Evolutionary conservation across 345 rosid species (phyloP).

Genomic region (Eucalyptus caleyi): DNA sequence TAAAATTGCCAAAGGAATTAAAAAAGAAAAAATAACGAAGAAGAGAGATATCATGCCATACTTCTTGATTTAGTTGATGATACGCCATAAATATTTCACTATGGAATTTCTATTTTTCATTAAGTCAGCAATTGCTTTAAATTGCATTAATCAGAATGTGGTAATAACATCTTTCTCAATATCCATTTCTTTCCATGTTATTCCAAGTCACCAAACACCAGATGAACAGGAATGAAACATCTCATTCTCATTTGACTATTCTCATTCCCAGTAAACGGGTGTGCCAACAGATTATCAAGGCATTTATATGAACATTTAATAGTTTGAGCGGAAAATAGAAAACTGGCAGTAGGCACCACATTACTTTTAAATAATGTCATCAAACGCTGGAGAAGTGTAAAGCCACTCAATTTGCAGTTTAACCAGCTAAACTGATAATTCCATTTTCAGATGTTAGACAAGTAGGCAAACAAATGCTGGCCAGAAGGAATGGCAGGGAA

Average conservation of each 20-base stretch:
- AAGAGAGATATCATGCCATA: neutral
- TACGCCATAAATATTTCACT: too few relatives aligned
- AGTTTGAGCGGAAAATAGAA: neutral
- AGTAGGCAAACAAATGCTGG: neutral
- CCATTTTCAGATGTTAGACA: neutral
- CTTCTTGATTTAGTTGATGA: neutral
- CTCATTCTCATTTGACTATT: neutral
- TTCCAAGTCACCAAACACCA: neutral
- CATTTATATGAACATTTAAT: neutral
- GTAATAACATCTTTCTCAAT: neutral
- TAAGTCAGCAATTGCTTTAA: neutral
- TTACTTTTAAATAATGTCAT: neutral
- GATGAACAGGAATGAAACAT: neutral
- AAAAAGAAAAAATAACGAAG: neutral
- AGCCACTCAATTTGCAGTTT: neutral
- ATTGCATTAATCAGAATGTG: neutral
- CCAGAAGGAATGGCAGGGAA: neutral
- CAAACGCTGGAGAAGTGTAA: neutral
- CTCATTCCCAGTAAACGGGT: neutral
- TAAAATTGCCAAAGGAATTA: neutral
- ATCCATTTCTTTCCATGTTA: neutral
- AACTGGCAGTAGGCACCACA: neutral
- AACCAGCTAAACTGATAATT: neutral
- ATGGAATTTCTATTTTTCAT: neutral
- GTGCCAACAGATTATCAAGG: neutral